Evolutionary conservation across 768 basidiomycete species (phyloP), one percentile per base, ranked within the genome.

Genomic region (Russula ochroleuca): DNA sequence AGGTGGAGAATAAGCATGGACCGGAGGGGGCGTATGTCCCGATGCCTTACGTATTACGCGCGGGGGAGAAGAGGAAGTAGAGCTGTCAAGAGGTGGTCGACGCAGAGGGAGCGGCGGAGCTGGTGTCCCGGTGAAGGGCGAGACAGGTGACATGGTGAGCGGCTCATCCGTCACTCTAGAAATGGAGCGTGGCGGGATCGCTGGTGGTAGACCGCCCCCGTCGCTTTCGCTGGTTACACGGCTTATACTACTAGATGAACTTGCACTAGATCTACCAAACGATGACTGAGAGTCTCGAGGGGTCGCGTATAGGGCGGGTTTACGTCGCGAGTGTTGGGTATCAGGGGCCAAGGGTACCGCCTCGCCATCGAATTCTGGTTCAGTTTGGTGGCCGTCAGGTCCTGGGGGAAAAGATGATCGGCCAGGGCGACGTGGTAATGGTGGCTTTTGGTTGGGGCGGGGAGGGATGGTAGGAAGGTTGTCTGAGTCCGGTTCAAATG

Each of bases 81-180:
- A 11, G 10, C 6, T 23, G 28, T 64, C 59, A 17, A 33, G 21
- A 25, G 28, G 7, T 41, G 37, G 47, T 21, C 64, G 64, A 25
- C 64, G 64, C 8, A 41, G 10, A 4, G 64, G 64, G 41, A 65
- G 54, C 7, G 59, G 59, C 38, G 59, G 64, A 37, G 64, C 54
- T 19, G 41, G 6, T 23, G 38, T 31, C 13, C 43, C 63, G 6
- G 56, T 3, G 1, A n/a, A 8, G 41, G 53, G 43, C 21, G 64
- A 56, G 47, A 65, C 14, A 15, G 64, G 59, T 51, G 64, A 65
- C 11, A 28, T 41, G 4, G 54, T 19, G 11, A 65, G 59, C 25
- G 53, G 54, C 14, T 51, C 53, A 3, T 48, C 53, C 25, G 40
- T 54, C 10, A 56, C 17, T 31, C 23, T 56, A 5, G 25, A 17